Base-by-base conservation (phyloP, 2,329 filamentous ascomycete species). In the Fusarium buxicola region DNA sequence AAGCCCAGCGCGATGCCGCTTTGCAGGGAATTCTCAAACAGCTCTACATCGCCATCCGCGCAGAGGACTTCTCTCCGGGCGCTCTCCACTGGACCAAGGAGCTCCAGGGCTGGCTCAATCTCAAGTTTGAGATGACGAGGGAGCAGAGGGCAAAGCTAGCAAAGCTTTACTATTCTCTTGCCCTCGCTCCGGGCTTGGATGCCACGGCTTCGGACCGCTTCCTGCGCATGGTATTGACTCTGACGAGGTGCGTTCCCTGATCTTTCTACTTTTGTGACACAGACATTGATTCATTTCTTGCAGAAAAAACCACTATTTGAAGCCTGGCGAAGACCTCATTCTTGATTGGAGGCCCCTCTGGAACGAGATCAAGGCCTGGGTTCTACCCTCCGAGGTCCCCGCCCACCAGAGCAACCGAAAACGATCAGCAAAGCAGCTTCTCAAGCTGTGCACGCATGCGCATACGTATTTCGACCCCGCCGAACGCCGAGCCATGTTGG, bases 1-100 rank as follows among this genome's bases (percentile, higher is more conserved):
- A 94, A 63, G 75, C 83, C 30, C 86, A 93, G 77, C 87, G 94
- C 63, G 89, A 96, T 74, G 84, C 84, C 46, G 92, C 94, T 61
- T 82, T 99, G 41, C 84, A 90, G 40, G 92, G 93, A 74, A 98
- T 97, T 69, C 84, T 98, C 68, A 95, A 94, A 75, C 92, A 97
- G 73, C 89, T 99, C 27, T 98, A 97, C 76, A 92, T 97, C 69
- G 87, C 94, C 55, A 84, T 99, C 63, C 90, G 93, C 74, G 90
- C 95, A 4, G 93, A 97, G 66, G 95, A 99, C 77, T 98, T 98
- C 77, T 89, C 91, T 21, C 92, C 94, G 0, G 95, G 95, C 30
- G 95, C 94, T 25, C 84, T 97, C 60, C 94, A 99, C 78, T 99
- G 95, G 95, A 97, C 95, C 13, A 89, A 94, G 68, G 95, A 99